These are phyloP conservation scores for Myochromella boudieri DNA, from an alignment of 768 basidiomycete genomes.

Conservation along the genomic window DNA sequence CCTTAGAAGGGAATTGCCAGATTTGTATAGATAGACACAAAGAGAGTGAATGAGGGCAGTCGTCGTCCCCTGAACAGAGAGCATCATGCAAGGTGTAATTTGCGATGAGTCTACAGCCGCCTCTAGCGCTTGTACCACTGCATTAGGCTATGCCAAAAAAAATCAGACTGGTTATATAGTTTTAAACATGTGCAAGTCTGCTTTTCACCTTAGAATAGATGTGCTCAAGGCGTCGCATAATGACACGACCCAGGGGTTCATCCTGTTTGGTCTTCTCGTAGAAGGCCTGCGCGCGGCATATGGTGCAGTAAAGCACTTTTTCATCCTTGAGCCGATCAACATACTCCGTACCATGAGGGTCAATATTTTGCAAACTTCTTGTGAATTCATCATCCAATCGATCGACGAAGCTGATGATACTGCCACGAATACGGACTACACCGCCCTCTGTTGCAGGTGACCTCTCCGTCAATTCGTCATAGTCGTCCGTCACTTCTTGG, in stretches of 20 bases:
- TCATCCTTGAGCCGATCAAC: slow-evolving; percentile 96
- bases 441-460: slow-evolving; percentile 71
- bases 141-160: slow-evolving; percentile 71
- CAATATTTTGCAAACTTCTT: slow-evolving; percentile 94
- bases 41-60: slow-evolving; percentile 83
- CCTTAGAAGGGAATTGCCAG: slow-evolving; percentile 86
- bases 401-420: slow-evolving; percentile 94
- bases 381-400: slow-evolving; percentile 98
- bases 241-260: slow-evolving; percentile 81
- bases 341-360: slow-evolving; percentile 99
- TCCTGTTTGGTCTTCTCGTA: slow-evolving; percentile 80
- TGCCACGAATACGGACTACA: slow-evolving; percentile 86
- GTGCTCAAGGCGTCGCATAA: slow-evolving; percentile 96
- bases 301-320: slow-evolving; percentile 89
- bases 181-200: slow-evolving; percentile 11
- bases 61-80: slow-evolving; percentile 55
- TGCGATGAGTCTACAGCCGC: slow-evolving; percentile 57
- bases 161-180: neutral
- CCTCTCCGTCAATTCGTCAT: slow-evolving; percentile 88
- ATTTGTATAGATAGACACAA: slow-evolving; percentile 91
- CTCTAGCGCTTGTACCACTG: slow-evolving; percentile 90
- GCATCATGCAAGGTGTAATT: slow-evolving; percentile 60
- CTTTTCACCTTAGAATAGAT: slow-evolving; percentile 99
- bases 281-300: slow-evolving; percentile 88
- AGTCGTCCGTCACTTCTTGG: slow-evolving; percentile 85